Conservation (phyloP, 2,329 filamentous ascomycete genomes). For the Didymella lethalis region DNA sequence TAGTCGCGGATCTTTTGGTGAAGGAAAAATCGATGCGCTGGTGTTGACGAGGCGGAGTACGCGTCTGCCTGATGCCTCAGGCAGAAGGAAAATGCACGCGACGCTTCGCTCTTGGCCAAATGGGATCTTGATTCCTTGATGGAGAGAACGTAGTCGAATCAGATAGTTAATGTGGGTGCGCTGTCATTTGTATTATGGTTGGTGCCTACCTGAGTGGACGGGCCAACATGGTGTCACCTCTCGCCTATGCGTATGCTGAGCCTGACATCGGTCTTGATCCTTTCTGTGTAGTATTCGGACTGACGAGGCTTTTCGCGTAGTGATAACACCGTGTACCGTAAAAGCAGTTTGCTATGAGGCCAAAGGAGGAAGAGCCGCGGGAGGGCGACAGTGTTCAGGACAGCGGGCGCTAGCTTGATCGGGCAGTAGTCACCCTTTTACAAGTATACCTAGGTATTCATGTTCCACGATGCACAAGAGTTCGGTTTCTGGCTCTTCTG, state of each 20-base stretch:
- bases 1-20: neutral
- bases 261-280: neutral
- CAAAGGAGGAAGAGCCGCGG: neutral
- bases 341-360: neutral
- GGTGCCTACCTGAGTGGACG: neutral
- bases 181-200: neutral
- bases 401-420: conserved; percentile 1
- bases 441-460: neutral
- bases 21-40: neutral
- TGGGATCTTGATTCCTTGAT: neutral
- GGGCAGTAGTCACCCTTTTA: neutral
- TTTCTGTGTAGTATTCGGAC: no score
- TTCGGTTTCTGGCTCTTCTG: neutral
- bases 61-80: conserved; percentile 18
- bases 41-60: conserved; percentile 12
- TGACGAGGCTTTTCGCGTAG: neutral
- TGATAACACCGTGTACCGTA: neutral
- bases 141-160: neutral
- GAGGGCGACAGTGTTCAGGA: neutral
- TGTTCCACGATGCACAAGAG: neutral
- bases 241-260: neutral
- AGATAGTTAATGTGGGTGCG: neutral
- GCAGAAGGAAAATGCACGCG: neutral
- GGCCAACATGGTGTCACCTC: conserved; percentile 6
- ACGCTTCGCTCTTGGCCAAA: neutral